Evolutionary conservation across 495 filamentous ascomycete genomes (phyloP).

Genomic region (Aspergillus asperescens): DNA sequence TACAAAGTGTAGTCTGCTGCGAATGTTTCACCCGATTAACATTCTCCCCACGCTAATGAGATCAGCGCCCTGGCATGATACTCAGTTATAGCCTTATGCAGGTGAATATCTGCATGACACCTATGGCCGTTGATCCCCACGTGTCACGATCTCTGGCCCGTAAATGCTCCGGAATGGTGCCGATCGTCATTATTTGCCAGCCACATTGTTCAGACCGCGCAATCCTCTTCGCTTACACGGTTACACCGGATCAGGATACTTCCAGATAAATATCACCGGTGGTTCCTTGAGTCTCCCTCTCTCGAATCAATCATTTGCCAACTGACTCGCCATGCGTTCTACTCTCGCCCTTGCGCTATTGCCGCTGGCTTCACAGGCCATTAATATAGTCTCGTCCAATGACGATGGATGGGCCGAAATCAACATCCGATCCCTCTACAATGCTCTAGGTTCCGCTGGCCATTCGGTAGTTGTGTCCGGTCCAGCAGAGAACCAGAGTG

Average conservation of each 20-base stretch:
- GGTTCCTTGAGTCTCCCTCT: too few relatives aligned
- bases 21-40: neutral
- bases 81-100: too few relatives aligned
- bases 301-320: neutral
- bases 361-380: slow-evolving; percentile 27
- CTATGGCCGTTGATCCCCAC: slow-evolving; percentile 1
- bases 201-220: too few relatives aligned
- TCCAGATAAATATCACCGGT: too few relatives aligned
- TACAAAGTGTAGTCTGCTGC: too few relatives aligned
- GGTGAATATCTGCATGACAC: neutral
- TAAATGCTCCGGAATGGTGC: neutral
- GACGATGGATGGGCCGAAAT: slow-evolving; percentile 70
- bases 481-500: slow-evolving; percentile 61
- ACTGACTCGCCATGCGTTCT: slow-evolving; percentile 12
- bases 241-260: neutral
- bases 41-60: neutral
- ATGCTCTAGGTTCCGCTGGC: slow-evolving; percentile 45
- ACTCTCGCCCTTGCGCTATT: slow-evolving; percentile 12
- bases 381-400: slow-evolving; percentile 60
- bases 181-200: too few relatives aligned
- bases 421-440: slow-evolving; percentile 54
- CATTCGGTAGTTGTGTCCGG: slow-evolving; percentile 58
- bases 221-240: neutral
- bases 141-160: neutral
- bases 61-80: neutral